Evolutionary conservation across 495 filamentous ascomycete species (phyloP).

Genomic region (Venustampulla echinocandica): DNA sequence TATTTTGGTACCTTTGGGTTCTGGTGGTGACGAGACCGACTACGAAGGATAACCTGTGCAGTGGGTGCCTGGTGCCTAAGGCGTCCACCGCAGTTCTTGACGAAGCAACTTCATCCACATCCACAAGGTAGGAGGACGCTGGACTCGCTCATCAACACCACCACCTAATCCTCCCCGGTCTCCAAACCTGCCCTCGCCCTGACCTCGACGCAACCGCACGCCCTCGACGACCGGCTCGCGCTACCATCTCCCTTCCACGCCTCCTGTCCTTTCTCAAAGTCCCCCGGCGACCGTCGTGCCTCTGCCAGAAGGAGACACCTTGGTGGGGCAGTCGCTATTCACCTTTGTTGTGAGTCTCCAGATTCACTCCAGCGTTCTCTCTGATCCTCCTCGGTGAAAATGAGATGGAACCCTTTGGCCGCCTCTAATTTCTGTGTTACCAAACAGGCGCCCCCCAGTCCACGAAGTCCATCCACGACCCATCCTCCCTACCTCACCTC

Average conservation of each 20-base stretch:
- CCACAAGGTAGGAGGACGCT: no score
- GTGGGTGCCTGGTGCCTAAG: no score
- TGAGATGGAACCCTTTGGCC: background rate
- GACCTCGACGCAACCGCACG: background rate
- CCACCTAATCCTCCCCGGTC: no score
- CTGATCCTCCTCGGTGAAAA: background rate
- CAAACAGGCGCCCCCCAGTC: constrained; percentile 19
- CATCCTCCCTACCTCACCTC: constrained; percentile 17
- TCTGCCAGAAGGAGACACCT: constrained; percentile 13
- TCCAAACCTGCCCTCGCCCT: no score
- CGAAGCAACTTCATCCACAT: no score
- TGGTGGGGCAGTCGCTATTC: constrained; percentile 22
- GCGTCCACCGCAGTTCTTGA: no score
- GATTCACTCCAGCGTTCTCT: background rate
- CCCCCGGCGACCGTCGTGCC: background rate
- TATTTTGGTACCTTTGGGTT: no score
- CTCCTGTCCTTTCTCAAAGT: no score
- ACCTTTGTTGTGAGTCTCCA: constrained; percentile 14
- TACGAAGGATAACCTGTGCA: no score
- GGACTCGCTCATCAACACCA: no score
- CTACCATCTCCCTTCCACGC: background rate
- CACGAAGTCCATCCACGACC: constrained; percentile 21
- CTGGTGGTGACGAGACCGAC: no score
- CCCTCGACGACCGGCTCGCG: background rate
- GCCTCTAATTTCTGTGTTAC: constrained; percentile 9